phyloP scores from a whole-genome alignment of 495 filamentous ascomycete genomes.

The Hypoxylon intermedium region DNA sequence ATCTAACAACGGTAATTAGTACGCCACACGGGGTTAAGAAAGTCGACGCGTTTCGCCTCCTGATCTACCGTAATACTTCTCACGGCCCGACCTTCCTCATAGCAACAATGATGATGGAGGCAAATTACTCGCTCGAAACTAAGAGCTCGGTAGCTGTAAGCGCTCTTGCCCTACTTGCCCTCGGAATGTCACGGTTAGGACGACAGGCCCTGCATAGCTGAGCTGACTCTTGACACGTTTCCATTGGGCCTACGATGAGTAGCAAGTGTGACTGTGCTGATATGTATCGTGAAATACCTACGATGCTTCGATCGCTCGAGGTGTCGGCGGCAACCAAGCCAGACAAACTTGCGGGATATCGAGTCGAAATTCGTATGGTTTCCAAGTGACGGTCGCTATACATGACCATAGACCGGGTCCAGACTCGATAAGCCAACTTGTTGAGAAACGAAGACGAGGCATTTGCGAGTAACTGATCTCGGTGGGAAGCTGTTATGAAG shows the following conservation, averaged over 20 bases:
- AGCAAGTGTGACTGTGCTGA: not conserved
- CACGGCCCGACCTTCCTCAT: slow-evolving; percentile 10
- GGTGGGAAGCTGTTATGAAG: not conserved
- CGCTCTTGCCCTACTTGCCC: slow-evolving; percentile 2
- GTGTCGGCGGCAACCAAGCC: not conserved
- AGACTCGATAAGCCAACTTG: slow-evolving; percentile 1
- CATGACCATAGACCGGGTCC: slow-evolving; percentile 1
- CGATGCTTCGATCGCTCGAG: not conserved
- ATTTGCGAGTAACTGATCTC: not conserved
- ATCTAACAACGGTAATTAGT: not conserved
- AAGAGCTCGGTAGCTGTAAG: not conserved
- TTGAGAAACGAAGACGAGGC: not conserved
- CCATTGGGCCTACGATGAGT: slow-evolving; percentile 7
- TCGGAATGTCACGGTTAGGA: not conserved
- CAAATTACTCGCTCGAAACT: slow-evolving; percentile 3
- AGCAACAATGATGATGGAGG: slow-evolving; percentile 3
- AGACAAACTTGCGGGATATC: not conserved
- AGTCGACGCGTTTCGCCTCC: slow-evolving; percentile 12
- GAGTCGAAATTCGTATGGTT: not conserved
- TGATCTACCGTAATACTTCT: slow-evolving; percentile 8
- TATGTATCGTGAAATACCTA: not conserved
- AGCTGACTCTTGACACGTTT: not conserved
- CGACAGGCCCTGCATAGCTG: not conserved
- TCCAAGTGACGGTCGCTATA: not conserved
- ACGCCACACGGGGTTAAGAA: slow-evolving; percentile 16